Base-by-base conservation (phyloP, 805 yeast genomes). In the Pichia nakasei region DNA sequence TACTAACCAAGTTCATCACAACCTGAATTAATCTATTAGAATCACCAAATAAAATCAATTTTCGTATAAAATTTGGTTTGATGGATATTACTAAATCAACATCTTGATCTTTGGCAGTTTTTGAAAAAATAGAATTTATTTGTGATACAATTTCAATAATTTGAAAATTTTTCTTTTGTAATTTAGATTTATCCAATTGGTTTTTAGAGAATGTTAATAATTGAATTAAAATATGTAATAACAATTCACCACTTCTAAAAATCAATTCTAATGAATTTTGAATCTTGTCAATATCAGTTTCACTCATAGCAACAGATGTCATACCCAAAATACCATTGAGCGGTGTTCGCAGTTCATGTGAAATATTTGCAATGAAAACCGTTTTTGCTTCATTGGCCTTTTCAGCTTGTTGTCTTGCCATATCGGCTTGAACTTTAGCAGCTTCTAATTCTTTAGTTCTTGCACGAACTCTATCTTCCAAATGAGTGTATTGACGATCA, bases 381-480 rank as follows among this genome's bases (percentile, higher is more conserved):
- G 97, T 89, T 58, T 93, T 93, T 3, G 97, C 96, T 53, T 93
- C 97, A 61, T 91, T 91, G 1, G 98, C 98, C 24, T 83, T 78
- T 64, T 91, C 97, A 13, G 68, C 68, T 41, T 63, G 65, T 49
- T 58, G 58, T 38, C 65, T 50, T 2, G 66, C 66, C 7, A 53
- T 29, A 49, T 62, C 66, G 0, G 96, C 97, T 58, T 82, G 85
- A 26, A 83, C 74, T 54, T 86, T 85, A 9, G 96, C 93, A 1
- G 81, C 82, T 60, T 89, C 96, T 37, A 91, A 70, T 60, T 91
- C 96, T 54, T 76, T 80, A 0, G 97, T 91, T 57, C 97, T 73
- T 32, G 81, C 80, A 41, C 78, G 72, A 17, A 91, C 97, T 49
- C 97, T 74, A 51, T 86, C 95, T 63, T 93, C 97, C 42, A 91